A percentile compares a stretch with the other conserved stretches of the same genome.
Conservation (phyloP, 345 rosid species). For the Populus tremula region DNA sequence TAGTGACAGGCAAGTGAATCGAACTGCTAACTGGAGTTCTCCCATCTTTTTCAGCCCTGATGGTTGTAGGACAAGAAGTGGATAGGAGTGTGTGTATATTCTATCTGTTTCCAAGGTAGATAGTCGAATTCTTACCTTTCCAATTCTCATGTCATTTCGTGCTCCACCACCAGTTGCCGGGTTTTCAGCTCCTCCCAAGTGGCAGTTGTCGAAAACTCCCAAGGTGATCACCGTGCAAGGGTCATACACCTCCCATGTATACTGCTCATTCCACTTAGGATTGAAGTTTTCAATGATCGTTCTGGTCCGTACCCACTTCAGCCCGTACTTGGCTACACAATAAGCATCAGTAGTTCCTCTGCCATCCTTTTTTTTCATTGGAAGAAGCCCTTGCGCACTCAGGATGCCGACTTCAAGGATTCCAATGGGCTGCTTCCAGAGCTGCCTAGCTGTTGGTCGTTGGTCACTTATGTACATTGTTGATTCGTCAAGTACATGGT, state of each 20-base stretch:
- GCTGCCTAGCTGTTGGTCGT: slow-evolving; percentile 32
- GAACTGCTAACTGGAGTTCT: slow-evolving; percentile 32
- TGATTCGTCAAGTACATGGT: slow-evolving; percentile 35
- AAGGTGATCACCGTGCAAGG: slow-evolving; percentile 36
- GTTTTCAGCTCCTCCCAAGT: slow-evolving; percentile 22
- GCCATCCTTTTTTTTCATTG: slow-evolving; percentile 27
- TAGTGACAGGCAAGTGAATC: slow-evolving; percentile 31
- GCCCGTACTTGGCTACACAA: slow-evolving; percentile 35
- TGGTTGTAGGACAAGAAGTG: slow-evolving; percentile 33
- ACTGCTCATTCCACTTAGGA: slow-evolving; percentile 39
- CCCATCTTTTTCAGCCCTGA: slow-evolving; percentile 37
- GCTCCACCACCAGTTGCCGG: slow-evolving; percentile 12
- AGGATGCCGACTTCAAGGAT: slow-evolving; percentile 34
- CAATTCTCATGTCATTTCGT: slow-evolving; percentile 22
- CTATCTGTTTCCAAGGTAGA: slow-evolving; percentile 32
- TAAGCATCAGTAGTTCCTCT: slow-evolving; percentile 27
- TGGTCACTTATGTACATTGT: slow-evolving; percentile 31
- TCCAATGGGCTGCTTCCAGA: slow-evolving; percentile 31
- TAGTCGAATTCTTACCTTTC: slow-evolving; percentile 33
- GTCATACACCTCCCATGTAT: slow-evolving; percentile 38
- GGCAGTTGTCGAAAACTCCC: slow-evolving; percentile 35
- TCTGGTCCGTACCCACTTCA: slow-evolving; percentile 35
- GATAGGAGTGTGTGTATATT: slow-evolving; percentile 31
- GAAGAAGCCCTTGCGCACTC: slow-evolving; percentile 33
- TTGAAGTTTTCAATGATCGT: slow-evolving; percentile 29